Conservation (phyloP, 1,139 yeast species). For the Lodderomyces orthopsilosis region DNA sequence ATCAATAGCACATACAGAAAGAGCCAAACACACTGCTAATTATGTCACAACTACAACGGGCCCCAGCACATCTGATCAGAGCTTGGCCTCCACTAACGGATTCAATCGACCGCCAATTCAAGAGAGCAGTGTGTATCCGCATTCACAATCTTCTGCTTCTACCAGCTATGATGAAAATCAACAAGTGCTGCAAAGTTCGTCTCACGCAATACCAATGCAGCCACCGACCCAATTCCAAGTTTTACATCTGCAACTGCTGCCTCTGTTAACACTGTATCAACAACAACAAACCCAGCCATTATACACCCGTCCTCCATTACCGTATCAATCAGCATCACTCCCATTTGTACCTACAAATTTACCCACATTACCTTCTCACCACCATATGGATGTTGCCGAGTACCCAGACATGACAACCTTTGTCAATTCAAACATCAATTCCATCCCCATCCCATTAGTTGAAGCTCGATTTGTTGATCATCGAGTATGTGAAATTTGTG, state of each 20-base stretch:
- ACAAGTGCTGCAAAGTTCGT: not conserved
- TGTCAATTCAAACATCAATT: slow-evolving; percentile 33
- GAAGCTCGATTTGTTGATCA: slow-evolving; percentile 31
- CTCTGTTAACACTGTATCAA: not conserved
- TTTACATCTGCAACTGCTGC: not conserved
- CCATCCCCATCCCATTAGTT: slow-evolving; percentile 35
- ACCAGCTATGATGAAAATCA: not conserved
- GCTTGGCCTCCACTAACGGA: not conserved
- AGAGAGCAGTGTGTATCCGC: not conserved
- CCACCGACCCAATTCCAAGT: not conserved
- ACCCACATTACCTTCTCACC: not conserved
- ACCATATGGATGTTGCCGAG: slow-evolving; percentile 13
- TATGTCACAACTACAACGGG: not conserved
- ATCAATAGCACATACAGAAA: not conserved
- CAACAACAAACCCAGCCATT: slow-evolving; percentile 1
- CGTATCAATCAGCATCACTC: not conserved
- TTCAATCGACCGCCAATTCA: not conserved
- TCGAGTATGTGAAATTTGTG: slow-evolving; percentile 52
- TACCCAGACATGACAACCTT: slow-evolving; percentile 44
- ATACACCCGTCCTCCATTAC: slow-evolving; percentile 1
- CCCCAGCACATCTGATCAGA: not conserved
- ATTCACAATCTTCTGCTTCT: not conserved
- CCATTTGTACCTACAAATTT: not conserved
- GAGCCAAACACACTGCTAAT: not conserved
- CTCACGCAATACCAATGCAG: not conserved